Evolutionary conservation across 2,329 filamentous ascomycete genomes (phyloP).

Genomic region (Penicillium sp.): DNA sequence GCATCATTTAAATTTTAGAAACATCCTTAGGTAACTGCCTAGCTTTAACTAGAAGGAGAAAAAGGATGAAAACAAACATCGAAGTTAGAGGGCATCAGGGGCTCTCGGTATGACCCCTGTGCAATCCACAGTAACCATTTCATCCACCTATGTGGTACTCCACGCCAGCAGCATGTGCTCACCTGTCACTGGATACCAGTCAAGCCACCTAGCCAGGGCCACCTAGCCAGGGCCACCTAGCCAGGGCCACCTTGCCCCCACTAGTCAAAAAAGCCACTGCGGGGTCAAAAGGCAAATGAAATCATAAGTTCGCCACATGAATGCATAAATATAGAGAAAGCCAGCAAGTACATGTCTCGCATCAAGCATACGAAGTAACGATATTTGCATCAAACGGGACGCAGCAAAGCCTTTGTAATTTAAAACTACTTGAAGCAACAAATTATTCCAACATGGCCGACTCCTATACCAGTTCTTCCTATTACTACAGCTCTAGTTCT

Average conservation of each 20-base stretch:
- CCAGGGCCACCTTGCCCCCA: not conserved
- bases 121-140: not conserved
- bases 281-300: slow-evolving; percentile 1
- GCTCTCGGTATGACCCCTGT: not conserved
- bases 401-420: not conserved
- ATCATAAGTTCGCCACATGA: slow-evolving; percentile 1
- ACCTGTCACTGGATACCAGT: not conserved
- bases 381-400: not conserved
- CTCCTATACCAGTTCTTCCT: slow-evolving; percentile 33
- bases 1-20: not conserved
- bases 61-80: not conserved
- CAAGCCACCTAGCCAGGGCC: not conserved
- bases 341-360: not conserved
- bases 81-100: not conserved
- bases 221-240: not conserved
- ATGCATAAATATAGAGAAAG: not conserved
- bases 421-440: not conserved
- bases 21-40: not conserved
- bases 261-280: not conserved
- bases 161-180: not conserved
- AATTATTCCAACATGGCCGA: slow-evolving; percentile 20
- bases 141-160: not conserved
- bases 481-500: slow-evolving; percentile 29
- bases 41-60: not conserved
- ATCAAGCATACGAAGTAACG: not conserved